Evolutionary conservation across 1,284 basidiomycete species (phyloP).

Genomic region (Lentinus polychrous): DNA sequence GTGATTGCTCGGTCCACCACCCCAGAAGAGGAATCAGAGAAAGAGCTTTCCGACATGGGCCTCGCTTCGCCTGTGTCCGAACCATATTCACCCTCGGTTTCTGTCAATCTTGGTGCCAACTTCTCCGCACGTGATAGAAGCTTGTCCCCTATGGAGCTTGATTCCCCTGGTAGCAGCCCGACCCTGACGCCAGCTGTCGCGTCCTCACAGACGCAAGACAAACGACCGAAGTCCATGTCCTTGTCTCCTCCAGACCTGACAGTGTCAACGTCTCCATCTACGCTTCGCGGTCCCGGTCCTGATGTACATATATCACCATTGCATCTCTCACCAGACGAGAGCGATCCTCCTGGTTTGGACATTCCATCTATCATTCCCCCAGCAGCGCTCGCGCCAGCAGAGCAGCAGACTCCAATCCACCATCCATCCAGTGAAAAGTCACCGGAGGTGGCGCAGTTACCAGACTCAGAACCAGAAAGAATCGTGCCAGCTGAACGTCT

Average conservation of each 20-base stretch:
- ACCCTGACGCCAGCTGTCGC: conserved; percentile 18
- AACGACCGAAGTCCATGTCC: conserved; percentile 11
- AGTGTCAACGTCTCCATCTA: not conserved
- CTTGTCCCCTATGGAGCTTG: conserved; percentile 53
- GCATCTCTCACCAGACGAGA: conserved; percentile 9
- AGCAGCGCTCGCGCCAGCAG: not conserved
- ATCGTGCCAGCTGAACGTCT: no score
- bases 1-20: not conserved
- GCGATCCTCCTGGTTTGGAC: conserved; percentile 10
- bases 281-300: not conserved
- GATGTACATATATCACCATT: conserved; percentile 5
- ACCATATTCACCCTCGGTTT: not conserved
- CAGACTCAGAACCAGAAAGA: no score
- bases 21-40: no score
- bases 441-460: not conserved
- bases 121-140: conserved; percentile 30
- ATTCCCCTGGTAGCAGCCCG: conserved; percentile 34
- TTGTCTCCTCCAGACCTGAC: conserved; percentile 10
- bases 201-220: not conserved
- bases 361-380: not conserved
- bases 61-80: not conserved
- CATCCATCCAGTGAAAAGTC: not conserved
- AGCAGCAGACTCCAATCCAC: not conserved
- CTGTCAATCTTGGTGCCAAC: conserved; percentile 1
- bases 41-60: not conserved